A percentile compares a stretch with the other conserved stretches of the same genome.
These are phyloP conservation scores for Umbelopsis sp. DNA, from an alignment of 192 early-diverging fungal genomes.

Conservation along the genomic window DNA sequence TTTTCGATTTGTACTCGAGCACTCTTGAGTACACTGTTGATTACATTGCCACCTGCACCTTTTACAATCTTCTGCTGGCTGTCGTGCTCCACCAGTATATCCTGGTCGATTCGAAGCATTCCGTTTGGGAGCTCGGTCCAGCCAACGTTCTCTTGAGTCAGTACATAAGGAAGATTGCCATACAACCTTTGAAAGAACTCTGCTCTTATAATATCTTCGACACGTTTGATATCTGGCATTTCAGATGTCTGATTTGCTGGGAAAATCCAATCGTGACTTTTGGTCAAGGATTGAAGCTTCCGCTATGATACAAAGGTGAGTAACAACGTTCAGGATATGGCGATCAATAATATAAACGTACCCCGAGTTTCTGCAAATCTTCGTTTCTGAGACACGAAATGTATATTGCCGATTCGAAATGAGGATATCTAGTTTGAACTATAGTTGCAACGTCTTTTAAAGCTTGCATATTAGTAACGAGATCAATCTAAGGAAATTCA, in stretches of 20 bases:
- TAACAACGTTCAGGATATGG: not conserved
- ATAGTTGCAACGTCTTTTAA: conserved; percentile 36
- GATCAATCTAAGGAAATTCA: not conserved
- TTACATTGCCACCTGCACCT: conserved; percentile 46
- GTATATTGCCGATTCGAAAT: conserved; percentile 36
- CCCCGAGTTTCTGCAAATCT: conserved; percentile 29
- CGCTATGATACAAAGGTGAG: not conserved
- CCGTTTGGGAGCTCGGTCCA: conserved; percentile 51
- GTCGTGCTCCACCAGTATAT: conserved; percentile 50
- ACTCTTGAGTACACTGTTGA: conserved; percentile 41
- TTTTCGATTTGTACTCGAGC: conserved; percentile 38
- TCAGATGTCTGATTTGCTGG: conserved; percentile 49
- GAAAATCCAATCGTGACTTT: conserved; percentile 52
- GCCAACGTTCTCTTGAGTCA: conserved; percentile 57
- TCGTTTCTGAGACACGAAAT: conserved; percentile 39
- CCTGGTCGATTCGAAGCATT: conserved; percentile 55
- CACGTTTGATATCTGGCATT: conserved; percentile 51
- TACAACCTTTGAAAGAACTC: conserved; percentile 55
- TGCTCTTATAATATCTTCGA: conserved; percentile 62
- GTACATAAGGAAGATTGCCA: conserved; percentile 54
- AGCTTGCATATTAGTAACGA: conserved; percentile 20
- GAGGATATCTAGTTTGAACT: conserved; percentile 37
- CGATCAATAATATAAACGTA: not conserved
- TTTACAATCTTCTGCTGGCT: conserved; percentile 59
- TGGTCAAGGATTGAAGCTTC: conserved; percentile 14